These are phyloP conservation scores for Trichosporon ovoides DNA, from an alignment of 1,284 basidiomycete species.

Conservation along the genomic window DNA sequence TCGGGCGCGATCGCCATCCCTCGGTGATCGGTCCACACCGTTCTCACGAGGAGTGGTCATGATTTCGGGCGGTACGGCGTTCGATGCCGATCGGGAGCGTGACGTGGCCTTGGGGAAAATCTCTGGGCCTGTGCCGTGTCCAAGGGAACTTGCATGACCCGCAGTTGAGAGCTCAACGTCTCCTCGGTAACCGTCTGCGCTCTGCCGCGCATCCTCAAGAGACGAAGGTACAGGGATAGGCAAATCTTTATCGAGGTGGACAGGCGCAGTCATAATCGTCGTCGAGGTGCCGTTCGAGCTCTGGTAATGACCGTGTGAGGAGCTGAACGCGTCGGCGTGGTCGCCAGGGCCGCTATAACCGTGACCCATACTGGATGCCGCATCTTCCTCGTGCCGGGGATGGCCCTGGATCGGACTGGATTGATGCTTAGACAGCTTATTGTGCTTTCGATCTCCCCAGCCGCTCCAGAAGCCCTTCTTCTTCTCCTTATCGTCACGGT, in stretches of 20 bases:
- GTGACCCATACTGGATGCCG: not conserved
- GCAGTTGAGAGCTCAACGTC: slow-evolving; percentile 15
- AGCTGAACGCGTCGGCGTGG: not conserved
- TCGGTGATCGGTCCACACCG: not conserved
- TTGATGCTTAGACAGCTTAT: slow-evolving; percentile 4
- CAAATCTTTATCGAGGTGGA: slow-evolving; percentile 1
- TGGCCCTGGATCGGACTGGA: not conserved
- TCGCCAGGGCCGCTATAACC: not conserved
- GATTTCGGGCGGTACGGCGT: slow-evolving; percentile 33
- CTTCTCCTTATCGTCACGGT: slow-evolving; percentile 12
- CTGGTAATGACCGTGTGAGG: not conserved
- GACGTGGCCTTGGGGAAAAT: not conserved
- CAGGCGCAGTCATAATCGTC: not conserved
- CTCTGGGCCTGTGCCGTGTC: slow-evolving; percentile 11
- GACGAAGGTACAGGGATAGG: not conserved
- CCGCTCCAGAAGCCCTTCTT: slow-evolving; percentile 16
- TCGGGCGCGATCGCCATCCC: not conserved
- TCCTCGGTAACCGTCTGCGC: slow-evolving; percentile 18
- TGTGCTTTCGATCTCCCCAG: slow-evolving; percentile 14
- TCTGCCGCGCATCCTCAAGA: slow-evolving; percentile 15
- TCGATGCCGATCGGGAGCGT: slow-evolving; percentile 4
- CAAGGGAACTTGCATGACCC: slow-evolving; percentile 18
- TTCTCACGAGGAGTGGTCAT: slow-evolving; percentile 22
- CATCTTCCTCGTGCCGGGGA: not conserved
- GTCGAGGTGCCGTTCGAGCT: not conserved